phyloP scores from a whole-genome alignment of 441 rosid species.

The Jatropha multifida region DNA sequence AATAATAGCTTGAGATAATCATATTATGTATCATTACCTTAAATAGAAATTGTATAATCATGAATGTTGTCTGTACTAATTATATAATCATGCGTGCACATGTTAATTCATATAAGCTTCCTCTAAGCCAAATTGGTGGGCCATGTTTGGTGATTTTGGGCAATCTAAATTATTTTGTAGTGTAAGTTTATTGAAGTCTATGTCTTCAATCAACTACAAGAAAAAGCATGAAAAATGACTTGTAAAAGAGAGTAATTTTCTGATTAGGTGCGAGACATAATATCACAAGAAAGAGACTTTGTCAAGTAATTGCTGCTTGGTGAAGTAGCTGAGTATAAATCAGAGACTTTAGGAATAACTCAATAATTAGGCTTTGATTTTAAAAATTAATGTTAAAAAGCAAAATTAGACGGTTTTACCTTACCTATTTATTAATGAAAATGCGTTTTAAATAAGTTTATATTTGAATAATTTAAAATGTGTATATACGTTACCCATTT shows the following conservation, averaged over 20 bases:
- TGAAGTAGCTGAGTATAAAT: background rate
- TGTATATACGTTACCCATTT: too few species aligned
- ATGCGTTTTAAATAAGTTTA: too few species aligned
- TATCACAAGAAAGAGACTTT: slow-evolving; percentile 2
- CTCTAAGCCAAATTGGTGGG: background rate
- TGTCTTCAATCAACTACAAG: slow-evolving; percentile 2
- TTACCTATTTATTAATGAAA: too few species aligned
- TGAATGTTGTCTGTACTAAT: too few species aligned
- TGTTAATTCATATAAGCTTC: background rate
- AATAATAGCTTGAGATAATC: too few species aligned
- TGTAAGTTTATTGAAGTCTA: background rate
- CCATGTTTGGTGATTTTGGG: background rate
- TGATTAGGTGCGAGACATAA: slow-evolving; percentile 14
- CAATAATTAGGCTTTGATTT: background rate
- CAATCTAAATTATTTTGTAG: background rate
- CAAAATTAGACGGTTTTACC: too few species aligned
- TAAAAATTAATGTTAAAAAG: too few species aligned
- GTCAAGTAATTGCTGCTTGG: background rate
- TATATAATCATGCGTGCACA: background rate
- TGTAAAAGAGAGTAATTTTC: background rate
- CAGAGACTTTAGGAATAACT: background rate
- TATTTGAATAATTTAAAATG: too few species aligned
- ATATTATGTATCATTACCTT: too few species aligned
- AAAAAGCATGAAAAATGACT: slow-evolving; percentile 5
- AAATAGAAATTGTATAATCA: too few species aligned